A percentile compares a stretch with the other conserved stretches of the same genome.
Evolutionary conservation across 768 basidiomycete genomes (phyloP).

Genomic region (Trametes gibbosa): DNA sequence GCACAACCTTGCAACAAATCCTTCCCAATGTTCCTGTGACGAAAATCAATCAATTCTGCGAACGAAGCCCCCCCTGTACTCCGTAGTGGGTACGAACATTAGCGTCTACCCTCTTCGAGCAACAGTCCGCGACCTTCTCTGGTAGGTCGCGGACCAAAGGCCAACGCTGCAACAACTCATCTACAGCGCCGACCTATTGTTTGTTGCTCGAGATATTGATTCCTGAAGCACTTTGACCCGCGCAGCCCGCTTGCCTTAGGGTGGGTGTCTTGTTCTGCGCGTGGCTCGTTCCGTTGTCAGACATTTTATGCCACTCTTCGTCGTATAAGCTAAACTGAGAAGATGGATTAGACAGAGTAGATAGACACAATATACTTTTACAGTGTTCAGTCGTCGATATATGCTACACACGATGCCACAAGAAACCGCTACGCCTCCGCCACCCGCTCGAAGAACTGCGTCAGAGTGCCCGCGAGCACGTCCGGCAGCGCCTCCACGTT

Average conservation of each 20-base stretch:
- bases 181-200: not conserved
- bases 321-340: no score
- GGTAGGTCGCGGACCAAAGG: not conserved
- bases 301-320: not conserved
- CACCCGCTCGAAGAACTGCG: conserved; percentile 88
- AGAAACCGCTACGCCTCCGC: conserved; percentile 52
- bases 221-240: conserved; percentile 4
- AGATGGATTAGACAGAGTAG: not conserved
- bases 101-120: not conserved
- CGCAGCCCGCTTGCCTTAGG: not conserved
- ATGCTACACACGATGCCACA: not conserved
- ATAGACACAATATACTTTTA: not conserved
- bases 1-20: no score
- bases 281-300: conserved; percentile 1
- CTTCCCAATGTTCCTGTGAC: no score
- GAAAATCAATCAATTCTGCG: no score
- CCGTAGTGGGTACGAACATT: no score
- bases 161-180: not conserved
- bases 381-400: not conserved
- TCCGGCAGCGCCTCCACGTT: conserved; percentile 90
- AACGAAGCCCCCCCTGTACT: no score
- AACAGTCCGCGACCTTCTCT: not conserved
- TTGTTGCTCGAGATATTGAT: not conserved
- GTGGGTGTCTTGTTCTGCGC: not conserved
- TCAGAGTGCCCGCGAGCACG: conserved; percentile 81